Base-by-base conservation (phyloP, 2,329 filamentous ascomycete species). In the Dendryphion nanum region DNA sequence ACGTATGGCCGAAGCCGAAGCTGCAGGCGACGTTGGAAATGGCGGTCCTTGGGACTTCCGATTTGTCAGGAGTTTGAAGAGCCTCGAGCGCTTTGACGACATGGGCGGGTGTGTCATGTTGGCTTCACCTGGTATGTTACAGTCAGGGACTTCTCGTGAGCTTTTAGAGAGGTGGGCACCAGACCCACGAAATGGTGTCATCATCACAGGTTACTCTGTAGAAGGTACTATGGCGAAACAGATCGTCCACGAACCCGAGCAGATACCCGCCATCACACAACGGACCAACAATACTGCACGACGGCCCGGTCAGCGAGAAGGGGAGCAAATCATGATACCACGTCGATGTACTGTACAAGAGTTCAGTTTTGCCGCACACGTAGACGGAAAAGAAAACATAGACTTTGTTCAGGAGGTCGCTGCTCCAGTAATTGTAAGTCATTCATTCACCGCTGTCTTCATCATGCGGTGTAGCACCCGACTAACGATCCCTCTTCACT, bases 191-290 rank as follows among this genome's bases (percentile, higher is more conserved):
- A 98, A 98, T 59, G 93, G 91, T n/a, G 89, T 98, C 30, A 86
- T 98, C 53, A 95, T 98, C 66, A 98, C 93, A 0, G 93, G 93
- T 61, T 98, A 98, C 70, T 96, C 89, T 44, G 91, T 98, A 6
- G 93, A 98, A 67, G 93, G 93, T 5, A 98, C 93, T 1, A 97
- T 98, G 91, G 93, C 89, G 3, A 91, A 95, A 66, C 83, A 93
- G 55, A 87, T 98, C 46, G 85, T 97, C 70, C 88, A 91, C 50
- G 93, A 97, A 61, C 93, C 93, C 0, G 90, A 96, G 44, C 84
- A 89, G 56, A 97, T 98, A 41, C 89, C 89, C 42, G 91, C 91
- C 0, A 86, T 97, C 55, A 97, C 95, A 83, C 89, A 83, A 44
- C 41, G 60, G 33, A 47, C 52, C 13, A 48, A 51, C 28, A 64